Evolutionary conservation across 352 stramenopile species (phyloP).

Genomic region (Globisporangium iwayamae): DNA sequence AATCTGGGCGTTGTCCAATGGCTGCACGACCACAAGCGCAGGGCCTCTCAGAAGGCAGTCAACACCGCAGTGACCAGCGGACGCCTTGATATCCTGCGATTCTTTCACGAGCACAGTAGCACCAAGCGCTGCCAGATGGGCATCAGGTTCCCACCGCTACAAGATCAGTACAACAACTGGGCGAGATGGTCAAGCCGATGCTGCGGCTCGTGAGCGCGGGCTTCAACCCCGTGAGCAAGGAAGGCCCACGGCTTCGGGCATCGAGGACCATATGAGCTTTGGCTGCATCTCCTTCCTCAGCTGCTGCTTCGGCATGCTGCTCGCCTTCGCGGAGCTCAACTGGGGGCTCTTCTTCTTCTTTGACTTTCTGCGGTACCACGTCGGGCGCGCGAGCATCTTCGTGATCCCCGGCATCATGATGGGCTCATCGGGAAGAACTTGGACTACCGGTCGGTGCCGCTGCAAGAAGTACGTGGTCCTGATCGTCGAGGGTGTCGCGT

Average conservation of each 20-base stretch:
- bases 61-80: too few species aligned
- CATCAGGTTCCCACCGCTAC: neutral
- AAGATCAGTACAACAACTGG: neutral
- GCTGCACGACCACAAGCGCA: too few species aligned
- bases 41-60: too few species aligned
- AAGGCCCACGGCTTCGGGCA: slow-evolving; percentile 5
- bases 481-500: slow-evolving; percentile 50
- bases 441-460: slow-evolving; percentile 32
- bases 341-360: slow-evolving; percentile 77
- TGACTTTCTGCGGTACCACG: slow-evolving; percentile 71
- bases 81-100: too few species aligned
- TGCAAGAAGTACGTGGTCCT: slow-evolving; percentile 52
- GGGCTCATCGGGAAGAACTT: slow-evolving; percentile 56
- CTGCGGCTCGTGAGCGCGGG: slow-evolving; percentile 42
- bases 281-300: slow-evolving; percentile 74
- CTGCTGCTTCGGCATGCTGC: slow-evolving; percentile 53
- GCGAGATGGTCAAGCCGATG: slow-evolving; percentile 25
- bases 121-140: too few species aligned
- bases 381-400: slow-evolving; percentile 57
- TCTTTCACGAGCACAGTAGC: too few species aligned
- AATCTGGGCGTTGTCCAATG: too few species aligned
- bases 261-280: slow-evolving; percentile 56
- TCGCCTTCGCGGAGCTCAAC: slow-evolving; percentile 53
- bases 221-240: slow-evolving; percentile 41
- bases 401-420: slow-evolving; percentile 58